Percentiles rank a stretch among this genome's conserved stretches.
phyloP scores from a whole-genome alignment of 768 basidiomycete species.

The Pleurotus pulmonarius region DNA sequence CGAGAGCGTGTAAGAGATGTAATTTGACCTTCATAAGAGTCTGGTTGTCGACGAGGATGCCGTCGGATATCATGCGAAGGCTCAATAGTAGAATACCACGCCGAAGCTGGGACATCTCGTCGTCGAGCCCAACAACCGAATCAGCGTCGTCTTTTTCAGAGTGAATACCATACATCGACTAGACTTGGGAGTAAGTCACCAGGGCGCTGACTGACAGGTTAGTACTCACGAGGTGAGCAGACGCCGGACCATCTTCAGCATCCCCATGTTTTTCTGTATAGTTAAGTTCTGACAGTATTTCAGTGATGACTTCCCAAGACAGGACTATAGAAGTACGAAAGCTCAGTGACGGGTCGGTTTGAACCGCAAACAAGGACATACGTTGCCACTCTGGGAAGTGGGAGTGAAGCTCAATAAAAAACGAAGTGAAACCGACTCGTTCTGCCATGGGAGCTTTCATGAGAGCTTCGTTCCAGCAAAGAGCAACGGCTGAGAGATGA shows the following conservation, averaged over 20 bases:
- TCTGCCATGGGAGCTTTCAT: conserved; percentile 52
- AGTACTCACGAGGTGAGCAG: conserved; percentile 37
- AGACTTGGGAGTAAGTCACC: neutral
- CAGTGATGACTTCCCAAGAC: conserved; percentile 60
- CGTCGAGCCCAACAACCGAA: conserved; percentile 28
- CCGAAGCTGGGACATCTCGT: conserved; percentile 43
- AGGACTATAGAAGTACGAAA: conserved; percentile 39
- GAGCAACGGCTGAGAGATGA: conserved; percentile 61
- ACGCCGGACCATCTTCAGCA: conserved; percentile 33
- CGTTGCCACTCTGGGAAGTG: conserved; percentile 69
- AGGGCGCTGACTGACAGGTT: neutral
- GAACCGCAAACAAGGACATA: conserved; percentile 19
- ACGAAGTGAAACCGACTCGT: conserved; percentile 53
- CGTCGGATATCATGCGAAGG: conserved; percentile 65
- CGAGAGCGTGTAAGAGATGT: conserved; percentile 43
- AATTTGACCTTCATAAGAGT: conserved; percentile 61
- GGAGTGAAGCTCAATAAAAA: conserved; percentile 64
- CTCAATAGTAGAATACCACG: conserved; percentile 51
- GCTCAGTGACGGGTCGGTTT: neutral
- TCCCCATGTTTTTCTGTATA: conserved; percentile 33
- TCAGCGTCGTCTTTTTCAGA: conserved; percentile 19
- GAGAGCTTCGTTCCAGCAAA: conserved; percentile 66
- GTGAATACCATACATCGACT: conserved; percentile 46
- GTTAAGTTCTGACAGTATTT: conserved; percentile 55
- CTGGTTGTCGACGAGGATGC: conserved; percentile 47